These are phyloP conservation scores for Gastrolobium villosum DNA, from an alignment of 306 rosid species.

Conservation along the genomic window DNA sequence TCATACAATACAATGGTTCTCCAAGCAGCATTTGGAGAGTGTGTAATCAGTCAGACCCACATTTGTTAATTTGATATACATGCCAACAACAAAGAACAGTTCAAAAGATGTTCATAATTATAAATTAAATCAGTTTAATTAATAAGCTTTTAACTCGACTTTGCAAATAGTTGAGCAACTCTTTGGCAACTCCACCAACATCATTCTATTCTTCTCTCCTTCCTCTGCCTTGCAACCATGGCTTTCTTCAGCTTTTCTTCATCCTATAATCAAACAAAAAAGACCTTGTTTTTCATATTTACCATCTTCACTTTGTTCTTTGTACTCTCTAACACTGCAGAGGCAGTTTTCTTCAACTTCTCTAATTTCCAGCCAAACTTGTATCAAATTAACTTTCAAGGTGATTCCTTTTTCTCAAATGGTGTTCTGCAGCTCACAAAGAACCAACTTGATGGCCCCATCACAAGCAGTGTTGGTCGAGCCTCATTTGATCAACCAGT, in stretches of 20 bases:
- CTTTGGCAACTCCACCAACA: slow-evolving; percentile 26
- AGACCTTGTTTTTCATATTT: slow-evolving; percentile 11
- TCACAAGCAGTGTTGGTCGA: slow-evolving; percentile 65
- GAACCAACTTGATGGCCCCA: slow-evolving; percentile 57
- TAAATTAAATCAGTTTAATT: slow-evolving; percentile 18
- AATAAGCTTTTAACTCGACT: slow-evolving; percentile 15
- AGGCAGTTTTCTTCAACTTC: slow-evolving; percentile 66
- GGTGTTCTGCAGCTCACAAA: slow-evolving; percentile 70
- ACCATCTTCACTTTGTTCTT: slow-evolving; percentile 41
- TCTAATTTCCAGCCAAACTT: slow-evolving; percentile 51
- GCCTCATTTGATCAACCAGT: slow-evolving; percentile 62
- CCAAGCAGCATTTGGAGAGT: too few species aligned
- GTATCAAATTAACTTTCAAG: slow-evolving; percentile 48
- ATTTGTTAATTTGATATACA: too few species aligned
- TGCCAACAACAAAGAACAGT: slow-evolving; percentile 36
- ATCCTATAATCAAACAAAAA: slow-evolving; percentile 23
- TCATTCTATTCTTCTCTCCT: slow-evolving; percentile 17
- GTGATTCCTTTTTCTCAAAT: slow-evolving; percentile 61
- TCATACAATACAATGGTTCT: too few species aligned
- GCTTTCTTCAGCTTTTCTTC: slow-evolving; percentile 44
- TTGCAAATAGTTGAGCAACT: slow-evolving; percentile 49
- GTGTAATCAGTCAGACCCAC: too few species aligned
- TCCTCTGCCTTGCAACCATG: slow-evolving; percentile 45
- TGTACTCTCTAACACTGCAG: slow-evolving; percentile 32
- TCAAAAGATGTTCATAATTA: background rate